A percentile compares a stretch with the other conserved stretches of the same genome.
Conservation (phyloP, 2,329 filamentous ascomycete genomes). For the Aschersonia sp. region DNA sequence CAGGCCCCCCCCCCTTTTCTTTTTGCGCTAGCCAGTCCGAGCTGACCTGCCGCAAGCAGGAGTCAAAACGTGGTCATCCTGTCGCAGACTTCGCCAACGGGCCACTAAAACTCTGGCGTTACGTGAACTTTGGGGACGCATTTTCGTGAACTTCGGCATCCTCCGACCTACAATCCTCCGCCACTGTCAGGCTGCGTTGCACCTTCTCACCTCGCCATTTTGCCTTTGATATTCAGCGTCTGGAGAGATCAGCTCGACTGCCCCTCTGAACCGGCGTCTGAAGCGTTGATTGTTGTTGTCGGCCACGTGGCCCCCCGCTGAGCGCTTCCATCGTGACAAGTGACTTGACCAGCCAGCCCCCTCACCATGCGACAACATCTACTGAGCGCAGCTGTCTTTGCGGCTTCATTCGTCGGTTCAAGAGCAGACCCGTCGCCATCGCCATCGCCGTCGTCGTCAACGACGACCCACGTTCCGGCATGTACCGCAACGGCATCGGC, state of each 20-base stretch:
- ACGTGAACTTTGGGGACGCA: no score
- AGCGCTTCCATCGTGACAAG: no score
- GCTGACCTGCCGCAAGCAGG: background rate
- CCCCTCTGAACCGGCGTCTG: no score
- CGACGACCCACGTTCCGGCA: constrained; percentile 28
- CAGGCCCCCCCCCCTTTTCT: background rate
- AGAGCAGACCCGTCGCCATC: constrained; percentile 15
- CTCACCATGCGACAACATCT: constrained; percentile 13
- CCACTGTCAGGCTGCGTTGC: no score
- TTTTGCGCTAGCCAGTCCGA: background rate
- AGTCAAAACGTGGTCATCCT: background rate
- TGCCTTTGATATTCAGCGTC: no score
- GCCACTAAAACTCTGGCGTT: background rate
- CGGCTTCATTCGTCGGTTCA: constrained; percentile 18
- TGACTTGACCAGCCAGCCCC: no score
- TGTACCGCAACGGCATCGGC: constrained; percentile 42
- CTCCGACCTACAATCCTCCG: no score
- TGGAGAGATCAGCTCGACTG: no score
- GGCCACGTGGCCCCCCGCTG: no score
- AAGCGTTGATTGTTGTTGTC: no score
- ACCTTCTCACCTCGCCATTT: no score
- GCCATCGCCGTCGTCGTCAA: constrained; percentile 13
- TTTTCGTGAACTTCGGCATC: no score
- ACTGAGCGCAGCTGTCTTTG: constrained; percentile 18
- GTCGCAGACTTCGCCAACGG: background rate